Evolutionary conservation across 2,329 filamentous ascomycete genomes (phyloP), one percentile per base, ranked within the genome.

Genomic region (Scedosporium dehoogii): DNA sequence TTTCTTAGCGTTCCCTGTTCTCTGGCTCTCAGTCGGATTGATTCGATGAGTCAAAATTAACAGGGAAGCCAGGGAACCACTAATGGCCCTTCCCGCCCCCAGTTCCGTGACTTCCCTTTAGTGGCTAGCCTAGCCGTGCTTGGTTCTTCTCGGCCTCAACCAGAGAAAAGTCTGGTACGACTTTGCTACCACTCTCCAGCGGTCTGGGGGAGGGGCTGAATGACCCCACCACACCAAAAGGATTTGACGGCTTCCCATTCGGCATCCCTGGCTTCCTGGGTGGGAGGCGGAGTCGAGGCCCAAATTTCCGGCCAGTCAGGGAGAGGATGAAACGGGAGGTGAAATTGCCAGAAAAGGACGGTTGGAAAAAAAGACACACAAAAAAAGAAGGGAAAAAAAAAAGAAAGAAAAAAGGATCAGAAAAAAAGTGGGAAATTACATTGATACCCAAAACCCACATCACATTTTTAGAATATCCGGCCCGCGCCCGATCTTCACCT

Each of bases 401-500:
- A 21, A 9, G 2, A 18, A 10, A 58, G 38, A 42, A 58, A 21
- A 21, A 33, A 29, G n/a, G 25, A 38, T 2, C 4, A 58, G 4
- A 38, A 46, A 41, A 58, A 55, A 55, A 23, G 12, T 9, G 51
- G 51, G 51, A 55, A 55, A 55, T 55, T 55, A 27, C 51, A 23
- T 55, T 55, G 51, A 25, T 55, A 55, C 51, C 51, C 51, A 55
- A 55, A 23, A 23, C 21, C 51, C 51, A 21, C 23, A 38, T 58
- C 42, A 48, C 58, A 48, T 14, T 44, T 38, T 25, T 42, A 59
- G 56, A 27, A 60, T 60, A 60, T 51, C 59, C 59, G 59, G 59
- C 59, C 27, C 59, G 59, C 59, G 59, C 59, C 42, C 59, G 41
- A 60, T 48, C 23, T 60, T 60, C 25, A 48, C 41, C 25, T 44